Evolutionary conservation across 2,329 filamentous ascomycete genomes (phyloP), one percentile per base, ranked within the genome.

Genomic region (Graphilbum ipis-grandicollis): DNA sequence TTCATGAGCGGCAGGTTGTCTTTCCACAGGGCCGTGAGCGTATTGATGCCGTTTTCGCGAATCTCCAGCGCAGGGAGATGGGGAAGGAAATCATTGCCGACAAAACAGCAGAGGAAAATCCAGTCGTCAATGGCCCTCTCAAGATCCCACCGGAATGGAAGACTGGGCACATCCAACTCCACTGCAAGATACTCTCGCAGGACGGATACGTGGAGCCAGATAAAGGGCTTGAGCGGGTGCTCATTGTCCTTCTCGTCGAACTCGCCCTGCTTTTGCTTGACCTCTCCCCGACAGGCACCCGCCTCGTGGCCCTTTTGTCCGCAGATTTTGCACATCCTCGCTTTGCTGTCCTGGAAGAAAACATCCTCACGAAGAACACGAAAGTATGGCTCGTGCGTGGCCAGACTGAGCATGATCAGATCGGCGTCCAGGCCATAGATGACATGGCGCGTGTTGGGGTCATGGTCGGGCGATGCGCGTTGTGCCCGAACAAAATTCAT

Each of bases 21-120:
- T 52, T 83, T 79, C 90, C 92, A 98, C 39, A 98, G 90, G n/a
- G 83, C 79, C 46, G 86, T 93, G 39, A 98, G 65, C 1, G 86
- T 92, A 52, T 98, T 88, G 51, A 98, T 98, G 34, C 88, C 88
- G 53, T 94, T 86, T 52, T 98, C 90, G 42, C 90, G 75, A 54
- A 98, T 96, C 55, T 96, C 90, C 40, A 98, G 68, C 49, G 88
- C 93, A n/a, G 90, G 90, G 40, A 98, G 65, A 65, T 98, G 90
- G 35, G 90, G 90, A 47, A 98, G 62, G 60, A 98, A 98, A 62
- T 98, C 92, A 57, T 98, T 98, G 46, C 88, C 88, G 39, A 96
- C 88, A 54, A 96, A 96, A 61, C 92, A 96, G 60, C 88, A 96
- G 75, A 96, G 90, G 56, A 96, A 96, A 13, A 96, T 84, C 90